These are phyloP conservation scores for Brassica rapa DNA, from an alignment of 345 rosid species.

Conservation along the genomic window DNA sequence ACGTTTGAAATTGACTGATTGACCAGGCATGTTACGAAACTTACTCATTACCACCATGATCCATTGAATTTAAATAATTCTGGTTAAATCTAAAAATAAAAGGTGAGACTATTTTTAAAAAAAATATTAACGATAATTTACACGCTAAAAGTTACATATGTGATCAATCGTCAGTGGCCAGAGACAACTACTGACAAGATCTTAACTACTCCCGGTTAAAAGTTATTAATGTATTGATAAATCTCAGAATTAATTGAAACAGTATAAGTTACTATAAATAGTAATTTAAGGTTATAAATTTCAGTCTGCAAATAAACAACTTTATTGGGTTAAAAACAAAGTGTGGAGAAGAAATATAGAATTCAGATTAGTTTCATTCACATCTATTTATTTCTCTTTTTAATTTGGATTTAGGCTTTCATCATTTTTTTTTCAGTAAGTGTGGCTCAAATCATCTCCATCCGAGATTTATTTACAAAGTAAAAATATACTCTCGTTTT, in stretches of 20 bases:
- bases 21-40: constrained; percentile 38
- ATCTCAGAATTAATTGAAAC: neutral
- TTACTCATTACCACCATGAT: constrained; percentile 43
- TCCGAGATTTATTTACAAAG: neutral
- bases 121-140: neutral
- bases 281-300: constrained; percentile 22
- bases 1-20: constrained; percentile 33
- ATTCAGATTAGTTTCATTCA: neutral
- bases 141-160: neutral
- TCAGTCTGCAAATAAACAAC: neutral
- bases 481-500: neutral
- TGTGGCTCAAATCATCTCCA: neutral
- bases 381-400: neutral
- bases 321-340: neutral
- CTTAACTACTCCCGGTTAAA: constrained; percentile 28
- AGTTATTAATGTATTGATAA: constrained; percentile 5
- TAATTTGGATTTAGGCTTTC: neutral
- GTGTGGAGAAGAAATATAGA: neutral
- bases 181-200: constrained; percentile 40
- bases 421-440: neutral
- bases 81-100: constrained; percentile 8
- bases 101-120: neutral
- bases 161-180: constrained; percentile 24
- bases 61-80: constrained; percentile 36
- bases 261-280: constrained; percentile 10